Conservation (phyloP, 495 filamentous ascomycete genomes). For the Penicillium odoratum region DNA sequence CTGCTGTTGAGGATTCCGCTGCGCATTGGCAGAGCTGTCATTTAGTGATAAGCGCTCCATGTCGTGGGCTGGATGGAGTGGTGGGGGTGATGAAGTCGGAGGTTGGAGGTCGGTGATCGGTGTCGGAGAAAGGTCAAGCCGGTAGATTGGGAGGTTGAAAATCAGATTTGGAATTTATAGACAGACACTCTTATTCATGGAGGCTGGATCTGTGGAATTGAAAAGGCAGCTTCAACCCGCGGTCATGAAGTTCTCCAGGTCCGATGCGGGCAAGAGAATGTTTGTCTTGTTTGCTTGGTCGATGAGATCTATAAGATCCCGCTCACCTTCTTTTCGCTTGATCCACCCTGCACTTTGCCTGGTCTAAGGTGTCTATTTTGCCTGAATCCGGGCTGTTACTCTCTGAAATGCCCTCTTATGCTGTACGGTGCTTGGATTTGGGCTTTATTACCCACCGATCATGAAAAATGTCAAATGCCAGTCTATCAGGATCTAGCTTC, state of each 20-base stretch:
- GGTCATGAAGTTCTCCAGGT: conserved; percentile 8
- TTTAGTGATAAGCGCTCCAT: conserved; percentile 48
- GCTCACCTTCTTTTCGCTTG: conserved; percentile 3
- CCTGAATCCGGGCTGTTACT: not conserved
- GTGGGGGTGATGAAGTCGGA: conserved; percentile 12
- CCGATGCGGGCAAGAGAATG: conserved; percentile 2
- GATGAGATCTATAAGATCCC: conserved; percentile 10
- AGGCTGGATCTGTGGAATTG: not conserved
- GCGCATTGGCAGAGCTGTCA: conserved; percentile 33
- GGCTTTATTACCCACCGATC: not conserved
- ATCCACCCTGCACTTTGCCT: not conserved
- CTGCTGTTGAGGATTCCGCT: conserved; percentile 14
- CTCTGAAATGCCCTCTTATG: not conserved
- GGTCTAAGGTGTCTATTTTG: not conserved
- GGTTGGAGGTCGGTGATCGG: not conserved
- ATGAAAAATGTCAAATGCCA: not conserved
- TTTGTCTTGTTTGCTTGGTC: conserved; percentile 9
- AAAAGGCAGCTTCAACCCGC: not conserved
- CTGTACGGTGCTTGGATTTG: not conserved
- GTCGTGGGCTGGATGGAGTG: conserved; percentile 10
- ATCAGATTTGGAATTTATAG: not conserved
- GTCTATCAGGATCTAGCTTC: not conserved
- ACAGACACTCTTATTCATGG: conserved; percentile 7
- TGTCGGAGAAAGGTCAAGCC: not conserved
- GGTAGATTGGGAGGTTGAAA: not conserved